phyloP scores from a whole-genome alignment of 169 alveolate species.

The Plasmodium gonderi region DNA sequence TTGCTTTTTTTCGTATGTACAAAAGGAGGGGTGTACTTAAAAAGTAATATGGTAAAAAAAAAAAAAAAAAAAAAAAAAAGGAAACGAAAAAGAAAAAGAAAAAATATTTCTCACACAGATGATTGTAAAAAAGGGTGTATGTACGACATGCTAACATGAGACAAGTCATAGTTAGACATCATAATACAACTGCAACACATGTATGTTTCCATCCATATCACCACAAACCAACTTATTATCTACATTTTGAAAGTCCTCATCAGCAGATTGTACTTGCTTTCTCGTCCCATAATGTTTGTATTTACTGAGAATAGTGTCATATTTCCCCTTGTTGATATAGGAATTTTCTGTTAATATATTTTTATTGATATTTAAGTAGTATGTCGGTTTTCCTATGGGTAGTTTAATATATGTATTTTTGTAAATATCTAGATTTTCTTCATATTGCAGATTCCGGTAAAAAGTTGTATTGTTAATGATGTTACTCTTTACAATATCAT shows the following conservation, averaged over 20 bases:
- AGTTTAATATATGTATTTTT: constrained; percentile 45
- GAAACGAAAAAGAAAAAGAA: no score
- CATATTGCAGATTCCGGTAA: constrained; percentile 20
- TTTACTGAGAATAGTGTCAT: constrained; percentile 25
- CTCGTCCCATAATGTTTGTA: constrained; percentile 54
- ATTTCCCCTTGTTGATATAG: constrained; percentile 53
- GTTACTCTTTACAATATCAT: constrained; percentile 67
- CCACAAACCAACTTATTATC: constrained; percentile 66
- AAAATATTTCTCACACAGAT: no score
- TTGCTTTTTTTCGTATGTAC: no score
- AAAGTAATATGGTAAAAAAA: no score
- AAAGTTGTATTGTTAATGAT: constrained; percentile 26
- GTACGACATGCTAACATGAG: background rate
- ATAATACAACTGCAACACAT: constrained; percentile 61
- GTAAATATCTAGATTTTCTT: constrained; percentile 48
- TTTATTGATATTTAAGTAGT: constrained; percentile 59
- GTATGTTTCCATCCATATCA: constrained; percentile 64
- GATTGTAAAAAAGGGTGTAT: no score
- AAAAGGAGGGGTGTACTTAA: no score
- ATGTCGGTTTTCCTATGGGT: constrained; percentile 65
- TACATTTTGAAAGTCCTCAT: constrained; percentile 35
- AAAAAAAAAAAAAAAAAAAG: no score
- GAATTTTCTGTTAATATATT: constrained; percentile 19
- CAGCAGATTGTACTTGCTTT: background rate
- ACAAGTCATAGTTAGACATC: background rate